Evolutionary conservation across 257 asterid genomes (phyloP), one percentile per base, ranked within the genome.

Genomic region (Solanum clarkiae): DNA sequence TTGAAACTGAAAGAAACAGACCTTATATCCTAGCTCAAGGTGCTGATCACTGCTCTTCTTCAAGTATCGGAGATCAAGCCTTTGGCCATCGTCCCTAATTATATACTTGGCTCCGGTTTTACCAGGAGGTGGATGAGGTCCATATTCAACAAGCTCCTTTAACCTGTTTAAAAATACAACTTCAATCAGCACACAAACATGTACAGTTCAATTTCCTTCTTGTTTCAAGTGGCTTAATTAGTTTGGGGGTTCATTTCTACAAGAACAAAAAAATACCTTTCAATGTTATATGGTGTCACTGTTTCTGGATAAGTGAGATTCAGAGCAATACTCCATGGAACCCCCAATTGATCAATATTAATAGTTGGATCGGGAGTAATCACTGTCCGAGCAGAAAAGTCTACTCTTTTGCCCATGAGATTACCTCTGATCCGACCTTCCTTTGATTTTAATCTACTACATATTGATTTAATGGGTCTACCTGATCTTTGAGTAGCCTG

Each of bases 71-170:
- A 97, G 98, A 91, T 97, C 99, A 87, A 97, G 99, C 95, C 99
- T 92, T 91, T 97, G 99, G 2, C 99, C 99, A 29, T 97, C 99
- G 86, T 95, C 99, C 92, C 99, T 92, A 86, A 97, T 97, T 84
- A 97, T 97, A 91, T 97, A 95, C 88, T 90, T 97, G 17, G 99
- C 99, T 86, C 99, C 99, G 80, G 99, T 97, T 95, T 95, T 97
- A 29, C 99, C 98, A 83, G 99, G 98, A 86, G 99, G 99, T 44
- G 99, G 99, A 90, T 97, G 98, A 56, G 99, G 98, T n/a, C 99
- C 99, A 89, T 97, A 84, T 84, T 97, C 99, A 87, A 97, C 99
- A 62, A 97, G 98, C 90, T 97, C 99, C 87, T 97, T 97, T 92
- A 95, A 88, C 95, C 98, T 97, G 92, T 86, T 82, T 71, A 65